Base-by-base conservation (phyloP, 1,284 basidiomycete genomes). In the Coniferiporia sulphurascens region DNA sequence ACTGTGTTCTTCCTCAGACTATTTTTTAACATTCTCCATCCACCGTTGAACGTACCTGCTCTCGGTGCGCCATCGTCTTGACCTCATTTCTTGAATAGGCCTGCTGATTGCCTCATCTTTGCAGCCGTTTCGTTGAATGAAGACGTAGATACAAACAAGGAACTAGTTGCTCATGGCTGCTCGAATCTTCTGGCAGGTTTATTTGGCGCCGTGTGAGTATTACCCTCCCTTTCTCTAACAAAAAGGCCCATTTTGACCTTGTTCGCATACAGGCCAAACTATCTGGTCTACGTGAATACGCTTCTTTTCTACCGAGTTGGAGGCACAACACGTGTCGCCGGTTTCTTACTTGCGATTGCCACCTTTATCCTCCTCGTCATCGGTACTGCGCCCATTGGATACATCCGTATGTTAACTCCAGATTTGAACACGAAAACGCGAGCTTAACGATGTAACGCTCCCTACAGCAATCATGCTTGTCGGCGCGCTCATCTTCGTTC, bases 271-370 rank as follows among this genome's bases (percentile, higher is more conserved):
- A 89, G 87, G 34, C 88, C 88, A 1, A 91, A 92, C 68, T 91
- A 91, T 69, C 78, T 92, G 1, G 89, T 91, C 34, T 93, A 96
- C 74, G 93, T 96, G 55, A 97, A 97, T 72, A 94, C 92, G 0
- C 78, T 96, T 10, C 72, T 97, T 78, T 93, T 99, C 74, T 98
- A 98, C 74, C 91, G 95, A 36, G 92, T 98, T 8, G 96, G 96
- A 1, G 96, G 96, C 4, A 86, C 82, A 10, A 95, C 87, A 1
- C 80, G 94, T 13, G 73, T 95, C 13, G 86, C 95, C 3, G 93
- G 94, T 0, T 83, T 97, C 63, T 77, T 99, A 75, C 85, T 99
- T 5, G 94, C 92, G 0, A 71, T 82, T 2, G 88, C 85, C 2
- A 97, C 91, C 0, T 75, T 79, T 1, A 74, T 85, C 1, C 75